Base-by-base conservation (phyloP, 805 yeast species). In the Starmerella potacharoeniae region DNA sequence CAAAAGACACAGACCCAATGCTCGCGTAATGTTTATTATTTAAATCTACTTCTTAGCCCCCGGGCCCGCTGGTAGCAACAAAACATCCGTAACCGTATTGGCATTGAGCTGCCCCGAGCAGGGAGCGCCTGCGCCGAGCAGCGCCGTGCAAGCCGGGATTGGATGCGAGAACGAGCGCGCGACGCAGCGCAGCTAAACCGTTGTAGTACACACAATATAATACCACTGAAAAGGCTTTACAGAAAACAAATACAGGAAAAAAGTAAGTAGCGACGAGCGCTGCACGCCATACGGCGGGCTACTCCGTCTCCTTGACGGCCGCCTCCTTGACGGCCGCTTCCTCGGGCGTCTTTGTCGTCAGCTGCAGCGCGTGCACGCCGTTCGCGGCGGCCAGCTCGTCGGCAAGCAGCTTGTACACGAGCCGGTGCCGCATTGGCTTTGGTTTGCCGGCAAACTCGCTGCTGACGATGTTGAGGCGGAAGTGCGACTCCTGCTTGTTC, bases 301-400 rank as follows among this genome's bases (percentile, higher is more conserved):
- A 22, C 22, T 33, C 35, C 35, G 35, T 33, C 11, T 33, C 35
- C 22, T 22, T 22, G 22, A 22, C 22, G 2, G 2, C 22, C 22
- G 22, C 22, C 22, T 22, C 63, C 57, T 67, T 13, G 58, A 64
- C 66, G 28, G 35, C 34, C 30, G 73, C 74, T 62, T 85, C 91
- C 46, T 71, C 74, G 0, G 78, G 77, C 1, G 96, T 88, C 69
- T 84, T 84, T 0, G 95, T 84, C 67, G 81, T 81, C 71, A 90
- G 75, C 66, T 88, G 96, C 57, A 90, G 72, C 0, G 97, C 96
- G 71, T 90, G 97, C 17, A 91, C 80, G 0, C 93, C 90, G 55
- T 80, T 77, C 35, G 71, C 73, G 56, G 55, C 60, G 51, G 78
- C 75, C 63, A 90, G 71, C 65, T 90, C 96, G 33, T 86, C 86